Percentiles rank a stretch among this genome's conserved stretches.
These are phyloP conservation scores for Cyberlindnera mississippiensis DNA, from an alignment of 805 yeast species.

Conservation along the genomic window DNA sequence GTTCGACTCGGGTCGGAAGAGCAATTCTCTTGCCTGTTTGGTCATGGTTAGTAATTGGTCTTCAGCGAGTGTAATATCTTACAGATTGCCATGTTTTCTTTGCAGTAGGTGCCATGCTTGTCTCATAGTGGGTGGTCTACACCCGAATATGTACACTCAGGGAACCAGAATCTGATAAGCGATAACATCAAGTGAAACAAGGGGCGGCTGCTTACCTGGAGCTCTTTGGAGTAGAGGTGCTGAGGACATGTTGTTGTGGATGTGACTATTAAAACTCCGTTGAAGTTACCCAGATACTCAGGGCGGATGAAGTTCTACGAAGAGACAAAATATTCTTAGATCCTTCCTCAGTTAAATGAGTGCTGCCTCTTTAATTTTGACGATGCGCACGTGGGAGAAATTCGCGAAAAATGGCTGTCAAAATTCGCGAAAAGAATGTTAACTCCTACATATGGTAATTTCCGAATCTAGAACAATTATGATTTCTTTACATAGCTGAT, in stretches of 20 bases:
- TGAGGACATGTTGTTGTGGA: slow-evolving; percentile 47
- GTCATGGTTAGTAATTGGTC: background rate
- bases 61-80: too few species aligned
- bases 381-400: background rate
- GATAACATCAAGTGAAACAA: background rate
- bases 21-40: slow-evolving; percentile 80
- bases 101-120: too few species aligned
- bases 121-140: background rate
- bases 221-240: slow-evolving; percentile 70
- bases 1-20: slow-evolving; percentile 96
- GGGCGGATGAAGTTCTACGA: background rate
- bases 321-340: background rate
- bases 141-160: background rate
- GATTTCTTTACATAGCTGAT: too few species aligned
- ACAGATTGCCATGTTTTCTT: too few species aligned
- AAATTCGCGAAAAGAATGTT: background rate
- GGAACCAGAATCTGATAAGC: background rate
- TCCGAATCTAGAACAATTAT: background rate
- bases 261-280: too few species aligned
- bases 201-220: slow-evolving; percentile 43
- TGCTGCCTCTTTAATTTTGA: background rate
- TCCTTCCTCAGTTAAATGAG: background rate
- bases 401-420: background rate
- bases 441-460: background rate
- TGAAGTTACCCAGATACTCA: background rate